Conservation (phyloP, 805 yeast genomes). For the Suhomyces vadensis region DNA sequence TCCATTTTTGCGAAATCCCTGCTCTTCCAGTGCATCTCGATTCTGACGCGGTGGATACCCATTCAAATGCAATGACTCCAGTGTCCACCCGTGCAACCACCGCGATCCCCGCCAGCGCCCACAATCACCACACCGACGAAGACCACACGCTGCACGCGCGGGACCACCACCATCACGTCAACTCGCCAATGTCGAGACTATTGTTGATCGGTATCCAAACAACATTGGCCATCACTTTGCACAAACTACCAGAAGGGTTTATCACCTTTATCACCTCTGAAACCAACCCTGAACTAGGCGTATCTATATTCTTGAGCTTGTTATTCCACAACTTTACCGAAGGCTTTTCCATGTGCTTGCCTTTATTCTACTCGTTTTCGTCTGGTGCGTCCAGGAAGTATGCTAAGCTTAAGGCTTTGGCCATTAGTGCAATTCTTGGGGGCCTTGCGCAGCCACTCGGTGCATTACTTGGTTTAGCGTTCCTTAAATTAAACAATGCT, state of each 20-base stretch:
- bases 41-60: background rate
- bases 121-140: conserved; percentile 10
- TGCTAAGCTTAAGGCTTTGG: conserved; percentile 56
- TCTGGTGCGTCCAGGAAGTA: conserved; percentile 44
- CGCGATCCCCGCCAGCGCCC: conserved; percentile 5
- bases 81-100: conserved; percentile 3
- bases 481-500: conserved; percentile 40
- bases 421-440: conserved; percentile 68
- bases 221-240: conserved; percentile 80
- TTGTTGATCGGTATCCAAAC: conserved; percentile 90
- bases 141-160: conserved; percentile 30
- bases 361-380: conserved; percentile 73
- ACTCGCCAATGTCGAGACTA: conserved; percentile 74
- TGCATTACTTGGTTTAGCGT: conserved; percentile 66
- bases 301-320: conserved; percentile 79
- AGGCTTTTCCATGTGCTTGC: conserved; percentile 92
- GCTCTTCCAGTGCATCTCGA: conserved; percentile 18
- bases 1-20: conserved; percentile 46
- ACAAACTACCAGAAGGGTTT: conserved; percentile 94
- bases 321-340: conserved; percentile 90
- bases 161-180: conserved; percentile 78
- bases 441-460: conserved; percentile 89
- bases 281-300: conserved; percentile 60
- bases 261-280: conserved; percentile 81
- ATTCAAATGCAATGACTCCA: background rate